Evolutionary conservation across 2,329 filamentous ascomycete species (phyloP).

Genomic region (Pezicula rhizophila): DNA sequence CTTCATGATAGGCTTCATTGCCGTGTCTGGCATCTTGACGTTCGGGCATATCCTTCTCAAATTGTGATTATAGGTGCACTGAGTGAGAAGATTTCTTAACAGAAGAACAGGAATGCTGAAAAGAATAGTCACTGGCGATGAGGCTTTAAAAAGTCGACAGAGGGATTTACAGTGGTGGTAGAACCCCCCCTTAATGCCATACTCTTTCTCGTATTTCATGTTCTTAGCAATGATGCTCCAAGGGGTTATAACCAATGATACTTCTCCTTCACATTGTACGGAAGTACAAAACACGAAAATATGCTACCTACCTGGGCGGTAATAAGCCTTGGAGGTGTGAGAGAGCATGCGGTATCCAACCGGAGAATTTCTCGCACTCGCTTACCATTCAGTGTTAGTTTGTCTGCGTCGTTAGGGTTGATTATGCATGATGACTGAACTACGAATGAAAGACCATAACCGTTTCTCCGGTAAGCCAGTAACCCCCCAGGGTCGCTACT

Average conservation of each 20-base stretch:
- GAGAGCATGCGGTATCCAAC: background rate
- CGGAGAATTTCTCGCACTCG: constrained; percentile 1
- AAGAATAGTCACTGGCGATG: background rate
- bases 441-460: background rate
- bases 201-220: background rate
- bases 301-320: background rate
- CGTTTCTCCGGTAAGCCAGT: background rate
- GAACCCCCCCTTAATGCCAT: background rate
- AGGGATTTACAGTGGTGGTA: background rate
- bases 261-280: background rate
- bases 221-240: background rate
- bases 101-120: background rate
- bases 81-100: background rate
- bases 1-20: constrained; percentile 41
- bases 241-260: background rate
- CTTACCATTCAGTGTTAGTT: background rate
- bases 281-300: background rate
- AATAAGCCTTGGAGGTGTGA: background rate
- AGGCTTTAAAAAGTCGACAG: background rate
- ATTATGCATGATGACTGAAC: background rate
- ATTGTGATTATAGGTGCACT: background rate
- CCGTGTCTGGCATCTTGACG: background rate
- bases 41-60: background rate
- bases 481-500: background rate
- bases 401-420: background rate